Percentiles rank a stretch among this genome's conserved stretches.
These are phyloP conservation scores for Pseudogymnoascus sp. DNA, from an alignment of 2,329 filamentous ascomycete genomes.

Conservation along the genomic window DNA sequence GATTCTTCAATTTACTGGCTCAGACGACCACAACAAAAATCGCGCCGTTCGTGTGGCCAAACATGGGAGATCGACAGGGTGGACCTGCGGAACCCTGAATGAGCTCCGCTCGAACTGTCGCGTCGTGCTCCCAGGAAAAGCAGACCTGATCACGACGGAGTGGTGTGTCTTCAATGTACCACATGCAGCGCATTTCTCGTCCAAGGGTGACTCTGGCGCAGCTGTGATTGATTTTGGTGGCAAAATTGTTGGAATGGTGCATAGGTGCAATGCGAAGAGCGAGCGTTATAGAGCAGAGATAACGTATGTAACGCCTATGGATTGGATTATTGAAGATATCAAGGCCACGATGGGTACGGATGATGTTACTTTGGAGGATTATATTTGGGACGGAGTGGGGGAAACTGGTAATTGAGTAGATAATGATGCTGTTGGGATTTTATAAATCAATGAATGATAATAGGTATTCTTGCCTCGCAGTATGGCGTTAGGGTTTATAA, in stretches of 20 bases:
- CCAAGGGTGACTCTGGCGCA: neutral
- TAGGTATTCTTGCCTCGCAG: neutral
- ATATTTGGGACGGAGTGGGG: neutral
- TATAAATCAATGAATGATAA: neutral
- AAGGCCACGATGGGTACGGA: neutral
- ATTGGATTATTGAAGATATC: slow-evolving; percentile 1
- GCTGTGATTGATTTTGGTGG: neutral
- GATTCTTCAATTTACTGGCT: neutral
- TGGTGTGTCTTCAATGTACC: neutral
- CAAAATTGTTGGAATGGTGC: neutral
- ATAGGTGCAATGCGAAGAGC: neutral
- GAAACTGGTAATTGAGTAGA: neutral
- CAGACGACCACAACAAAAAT: neutral
- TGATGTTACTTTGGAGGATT: neutral
- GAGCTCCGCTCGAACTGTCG: slow-evolving; percentile 8
- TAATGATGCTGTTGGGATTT: neutral
- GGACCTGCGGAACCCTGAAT: neutral
- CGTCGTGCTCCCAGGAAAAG: neutral
- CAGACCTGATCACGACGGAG: neutral
- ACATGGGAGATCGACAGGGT: neutral
- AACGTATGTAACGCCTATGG: slow-evolving; percentile 4
- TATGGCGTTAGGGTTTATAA: neutral
- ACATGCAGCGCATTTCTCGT: neutral
- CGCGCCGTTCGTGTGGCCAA: neutral
- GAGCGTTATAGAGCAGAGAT: neutral